phyloP scores from a whole-genome alignment of 192 early-diverging fungal species.

The Allomyces javanicus region DNA sequence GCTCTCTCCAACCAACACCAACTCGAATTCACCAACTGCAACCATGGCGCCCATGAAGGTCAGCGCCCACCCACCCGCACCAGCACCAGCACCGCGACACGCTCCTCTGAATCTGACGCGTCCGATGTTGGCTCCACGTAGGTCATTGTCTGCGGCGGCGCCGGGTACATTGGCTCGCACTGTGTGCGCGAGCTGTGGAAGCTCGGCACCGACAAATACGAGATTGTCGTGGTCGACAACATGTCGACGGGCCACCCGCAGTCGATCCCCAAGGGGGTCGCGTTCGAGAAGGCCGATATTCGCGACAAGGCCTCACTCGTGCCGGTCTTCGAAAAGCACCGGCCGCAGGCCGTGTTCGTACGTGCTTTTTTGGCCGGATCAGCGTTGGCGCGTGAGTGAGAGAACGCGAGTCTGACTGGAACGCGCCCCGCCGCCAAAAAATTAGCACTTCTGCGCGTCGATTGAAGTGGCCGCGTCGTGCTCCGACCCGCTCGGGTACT shows the following conservation, averaged over 20 bases:
- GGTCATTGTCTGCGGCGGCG: conserved; percentile 45
- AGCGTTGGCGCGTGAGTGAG: not conserved
- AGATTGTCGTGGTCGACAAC: conserved; percentile 84
- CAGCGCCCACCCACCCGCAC: not conserved
- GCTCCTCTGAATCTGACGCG: not conserved
- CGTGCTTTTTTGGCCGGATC: conserved; percentile 8
- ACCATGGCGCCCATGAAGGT: not conserved
- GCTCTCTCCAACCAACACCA: too few species aligned
- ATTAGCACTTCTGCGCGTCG: conserved; percentile 73
- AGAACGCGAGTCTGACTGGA: not conserved
- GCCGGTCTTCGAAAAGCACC: conserved; percentile 47
- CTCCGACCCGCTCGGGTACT: conserved; percentile 65
- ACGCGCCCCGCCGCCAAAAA: not conserved
- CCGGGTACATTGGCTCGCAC: conserved; percentile 92
- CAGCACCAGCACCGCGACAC: not conserved
- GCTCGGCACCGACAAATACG: conserved; percentile 27
- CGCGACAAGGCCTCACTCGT: conserved; percentile 41
- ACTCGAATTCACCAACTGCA: not conserved
- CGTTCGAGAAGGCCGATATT: conserved; percentile 64
- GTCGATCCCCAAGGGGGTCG: conserved; percentile 22
- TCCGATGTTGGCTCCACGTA: not conserved
- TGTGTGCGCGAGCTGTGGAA: conserved; percentile 62
- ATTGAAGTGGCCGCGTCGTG: conserved; percentile 74
- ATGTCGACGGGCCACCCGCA: conserved; percentile 43
- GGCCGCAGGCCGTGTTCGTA: conserved; percentile 27